These are phyloP conservation scores for Aspergillus nidulans DNA, from an alignment of 495 filamentous ascomycete species.

Conservation along the genomic window DNA sequence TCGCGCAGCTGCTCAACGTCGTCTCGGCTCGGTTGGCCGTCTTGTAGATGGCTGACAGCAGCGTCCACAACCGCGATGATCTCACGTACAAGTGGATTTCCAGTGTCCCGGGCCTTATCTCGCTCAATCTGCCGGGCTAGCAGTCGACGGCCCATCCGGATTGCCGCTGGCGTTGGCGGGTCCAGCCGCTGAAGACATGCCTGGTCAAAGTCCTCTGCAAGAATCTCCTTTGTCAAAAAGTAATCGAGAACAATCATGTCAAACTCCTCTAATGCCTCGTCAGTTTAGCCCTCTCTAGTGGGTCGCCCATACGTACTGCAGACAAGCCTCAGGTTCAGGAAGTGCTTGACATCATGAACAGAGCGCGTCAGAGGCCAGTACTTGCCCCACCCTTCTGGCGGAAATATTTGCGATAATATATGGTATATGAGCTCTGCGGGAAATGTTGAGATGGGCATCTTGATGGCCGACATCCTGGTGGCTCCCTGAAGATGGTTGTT, in stretches of 20 bases:
- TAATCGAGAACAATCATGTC: neutral
- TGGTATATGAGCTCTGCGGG: neutral
- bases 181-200: neutral
- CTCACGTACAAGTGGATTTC: neutral
- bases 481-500: neutral
- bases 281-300: neutral
- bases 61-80: neutral
- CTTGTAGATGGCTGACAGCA: neutral
- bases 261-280: neutral
- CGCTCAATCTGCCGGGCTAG: neutral
- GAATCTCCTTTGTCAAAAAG: neutral
- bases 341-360: neutral
- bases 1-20: neutral
- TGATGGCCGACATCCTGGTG: neutral
- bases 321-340: neutral
- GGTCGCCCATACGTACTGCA: neutral
- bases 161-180: neutral
- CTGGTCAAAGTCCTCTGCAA: neutral
- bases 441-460: neutral
- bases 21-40: neutral
- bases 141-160: neutral
- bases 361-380: neutral
- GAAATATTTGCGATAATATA: neutral
- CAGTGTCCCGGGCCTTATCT: neutral
- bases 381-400: neutral